Conservation (phyloP, 2,329 filamentous ascomycete species). For the Penicillium olsonii region DNA sequence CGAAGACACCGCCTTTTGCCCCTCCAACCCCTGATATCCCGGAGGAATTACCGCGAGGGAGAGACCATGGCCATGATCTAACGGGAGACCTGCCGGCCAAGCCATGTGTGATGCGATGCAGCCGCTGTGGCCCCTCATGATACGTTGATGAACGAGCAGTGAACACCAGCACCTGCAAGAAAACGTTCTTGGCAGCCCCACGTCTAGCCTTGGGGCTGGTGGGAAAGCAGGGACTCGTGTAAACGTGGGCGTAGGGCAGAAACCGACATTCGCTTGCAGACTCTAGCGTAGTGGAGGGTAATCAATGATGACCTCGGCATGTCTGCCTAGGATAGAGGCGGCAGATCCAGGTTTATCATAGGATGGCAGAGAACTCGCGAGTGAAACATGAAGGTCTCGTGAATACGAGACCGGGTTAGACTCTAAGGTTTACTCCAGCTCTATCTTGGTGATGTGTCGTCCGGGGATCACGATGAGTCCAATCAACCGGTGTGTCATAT, state of each 20-base stretch:
- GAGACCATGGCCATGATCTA: background rate
- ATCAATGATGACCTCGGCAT: background rate
- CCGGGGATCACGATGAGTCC: constrained; percentile 90
- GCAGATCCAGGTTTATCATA: constrained; percentile 16
- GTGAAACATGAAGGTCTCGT: constrained; percentile 12
- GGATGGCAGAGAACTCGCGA: background rate
- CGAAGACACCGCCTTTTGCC: constrained; percentile 26
- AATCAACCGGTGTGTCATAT: constrained; percentile 83
- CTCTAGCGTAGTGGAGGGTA: background rate
- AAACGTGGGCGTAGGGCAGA: constrained; percentile 7
- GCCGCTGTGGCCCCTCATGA: constrained; percentile 16
- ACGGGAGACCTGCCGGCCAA: constrained; percentile 13
- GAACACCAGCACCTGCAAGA: constrained; percentile 7
- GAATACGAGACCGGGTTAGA: constrained; percentile 6
- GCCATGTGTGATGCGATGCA: constrained; percentile 11
- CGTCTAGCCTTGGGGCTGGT: constrained; percentile 7
- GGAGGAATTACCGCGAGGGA: constrained; percentile 2
- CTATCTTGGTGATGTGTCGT: constrained; percentile 80
- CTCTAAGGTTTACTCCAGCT: constrained; percentile 67
- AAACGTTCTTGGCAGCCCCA: constrained; percentile 17
- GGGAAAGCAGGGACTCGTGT: constrained; percentile 7
- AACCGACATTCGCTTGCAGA: constrained; percentile 1
- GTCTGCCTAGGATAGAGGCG: constrained; percentile 8
- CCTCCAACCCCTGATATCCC: constrained; percentile 9
- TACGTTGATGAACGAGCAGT: constrained; percentile 16